Conservation (phyloP, 306 rosid genomes). For the Pterocarpus macrocarpus region DNA sequence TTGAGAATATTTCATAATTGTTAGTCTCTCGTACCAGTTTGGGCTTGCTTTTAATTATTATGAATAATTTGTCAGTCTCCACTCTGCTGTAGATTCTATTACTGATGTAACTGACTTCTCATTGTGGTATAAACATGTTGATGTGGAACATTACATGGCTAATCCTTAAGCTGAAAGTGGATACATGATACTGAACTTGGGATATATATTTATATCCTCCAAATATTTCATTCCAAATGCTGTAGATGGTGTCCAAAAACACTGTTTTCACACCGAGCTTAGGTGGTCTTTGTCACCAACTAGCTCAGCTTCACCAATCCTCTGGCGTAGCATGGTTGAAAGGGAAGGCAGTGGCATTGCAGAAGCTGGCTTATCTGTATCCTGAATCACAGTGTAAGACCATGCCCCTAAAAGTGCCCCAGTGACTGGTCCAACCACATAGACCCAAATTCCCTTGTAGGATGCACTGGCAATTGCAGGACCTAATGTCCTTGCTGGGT, state of each 20-base stretch:
- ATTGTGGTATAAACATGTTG: constrained; percentile 10
- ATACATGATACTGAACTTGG: constrained; percentile 12
- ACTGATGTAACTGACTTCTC: background rate
- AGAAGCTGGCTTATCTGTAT: constrained; percentile 44
- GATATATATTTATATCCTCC: constrained; percentile 8
- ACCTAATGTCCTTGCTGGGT: constrained; percentile 87
- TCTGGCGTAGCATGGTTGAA: constrained; percentile 49
- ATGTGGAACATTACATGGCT: constrained; percentile 6
- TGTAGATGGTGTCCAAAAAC: background rate
- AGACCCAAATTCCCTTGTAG: constrained; percentile 78
- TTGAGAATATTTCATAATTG: background rate
- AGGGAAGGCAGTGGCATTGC: constrained; percentile 40
- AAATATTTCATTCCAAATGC: background rate
- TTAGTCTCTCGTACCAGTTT: background rate
- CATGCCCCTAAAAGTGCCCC: constrained; percentile 79
- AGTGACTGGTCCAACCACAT: constrained; percentile 67
- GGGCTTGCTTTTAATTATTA: background rate
- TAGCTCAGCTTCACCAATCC: constrained; percentile 36
- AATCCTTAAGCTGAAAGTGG: background rate
- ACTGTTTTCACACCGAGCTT: constrained; percentile 42
- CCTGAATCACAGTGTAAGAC: constrained; percentile 66
- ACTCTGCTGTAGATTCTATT: background rate
- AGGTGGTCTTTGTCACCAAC: constrained; percentile 21
- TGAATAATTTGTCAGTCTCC: background rate
- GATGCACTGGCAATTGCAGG: constrained; percentile 77